phyloP scores from a whole-genome alignment of 805 yeast genomes.

The Sugiyamaella americana region DNA sequence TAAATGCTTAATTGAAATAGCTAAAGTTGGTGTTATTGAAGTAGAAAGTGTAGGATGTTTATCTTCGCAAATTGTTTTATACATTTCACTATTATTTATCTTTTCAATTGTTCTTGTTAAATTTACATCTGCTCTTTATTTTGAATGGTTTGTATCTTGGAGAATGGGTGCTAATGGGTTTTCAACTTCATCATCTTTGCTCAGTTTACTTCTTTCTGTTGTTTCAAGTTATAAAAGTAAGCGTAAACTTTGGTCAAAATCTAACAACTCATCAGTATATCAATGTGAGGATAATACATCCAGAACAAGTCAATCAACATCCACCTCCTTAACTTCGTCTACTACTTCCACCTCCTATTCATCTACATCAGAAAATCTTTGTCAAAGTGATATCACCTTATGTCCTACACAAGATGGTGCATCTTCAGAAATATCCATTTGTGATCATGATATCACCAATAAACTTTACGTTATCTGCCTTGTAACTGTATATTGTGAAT shows the following conservation, averaged over 20 bases:
- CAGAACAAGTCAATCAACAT: background rate
- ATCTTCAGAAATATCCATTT: too few relatives aligned
- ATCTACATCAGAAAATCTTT: background rate
- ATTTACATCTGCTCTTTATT: conserved; percentile 73
- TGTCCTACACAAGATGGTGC: too few relatives aligned
- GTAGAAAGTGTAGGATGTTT: conserved; percentile 89
- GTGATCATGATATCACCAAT: background rate
- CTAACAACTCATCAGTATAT: background rate
- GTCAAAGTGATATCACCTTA: background rate
- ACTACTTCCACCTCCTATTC: background rate
- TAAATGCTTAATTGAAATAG: conserved; percentile 66
- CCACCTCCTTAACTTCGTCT: background rate
- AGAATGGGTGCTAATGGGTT: conserved; percentile 7
- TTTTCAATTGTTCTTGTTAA: conserved; percentile 61
- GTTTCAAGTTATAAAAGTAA: background rate
- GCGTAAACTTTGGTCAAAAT: background rate
- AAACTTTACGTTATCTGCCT: conserved; percentile 40
- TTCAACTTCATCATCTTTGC: background rate
- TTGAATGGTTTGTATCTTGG: conserved; percentile 62
- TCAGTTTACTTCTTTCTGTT: too few relatives aligned
- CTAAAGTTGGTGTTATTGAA: conserved; percentile 68
- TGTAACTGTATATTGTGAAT: conserved; percentile 84
- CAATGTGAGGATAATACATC: background rate
- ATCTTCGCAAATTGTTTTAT: conserved; percentile 78
- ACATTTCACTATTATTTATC: conserved; percentile 64